A percentile compares a stretch with the other conserved stretches of the same genome.
phyloP scores from a whole-genome alignment of 108 stramenopile species.

The Craspedostauros australis region DNA sequence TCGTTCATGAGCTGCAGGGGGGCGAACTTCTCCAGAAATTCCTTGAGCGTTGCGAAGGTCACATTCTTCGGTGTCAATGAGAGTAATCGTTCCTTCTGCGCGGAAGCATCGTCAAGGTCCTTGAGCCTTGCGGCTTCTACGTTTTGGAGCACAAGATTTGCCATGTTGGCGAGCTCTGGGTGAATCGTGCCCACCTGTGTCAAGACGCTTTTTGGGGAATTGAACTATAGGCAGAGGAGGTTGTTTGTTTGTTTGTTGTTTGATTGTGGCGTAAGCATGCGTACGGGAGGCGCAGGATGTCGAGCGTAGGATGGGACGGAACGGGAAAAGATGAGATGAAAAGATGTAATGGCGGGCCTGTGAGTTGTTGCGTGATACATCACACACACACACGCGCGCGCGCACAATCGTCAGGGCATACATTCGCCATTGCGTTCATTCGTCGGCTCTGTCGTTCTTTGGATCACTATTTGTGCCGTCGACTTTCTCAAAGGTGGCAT shows the following conservation, averaged over 20 bases:
- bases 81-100: conserved; percentile 19
- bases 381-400: no score
- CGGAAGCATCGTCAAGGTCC: neutral
- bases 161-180: conserved; percentile 56
- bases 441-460: no score
- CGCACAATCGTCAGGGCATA: no score
- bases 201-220: conserved; percentile 47
- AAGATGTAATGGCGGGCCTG: no score
- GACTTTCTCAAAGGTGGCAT: no score
- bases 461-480: no score
- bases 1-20: conserved; percentile 65
- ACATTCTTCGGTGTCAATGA: conserved; percentile 14
- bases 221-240: conserved; percentile 8
- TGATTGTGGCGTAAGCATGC: conserved; percentile 20
- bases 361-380: no score
- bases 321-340: no score
- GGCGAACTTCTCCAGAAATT: conserved; percentile 50
- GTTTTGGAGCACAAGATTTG: conserved; percentile 36
- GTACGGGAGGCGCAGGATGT: no score
- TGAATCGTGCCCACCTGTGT: conserved; percentile 47
- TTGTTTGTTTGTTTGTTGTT: conserved; percentile 9
- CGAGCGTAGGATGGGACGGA: no score
- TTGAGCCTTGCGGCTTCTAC: conserved; percentile 15
- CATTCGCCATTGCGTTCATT: no score
- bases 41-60: conserved; percentile 26